These are phyloP conservation scores for Trypanosoma cruzi DNA, from an alignment of 208 protist genomes.

Conservation along the genomic window DNA sequence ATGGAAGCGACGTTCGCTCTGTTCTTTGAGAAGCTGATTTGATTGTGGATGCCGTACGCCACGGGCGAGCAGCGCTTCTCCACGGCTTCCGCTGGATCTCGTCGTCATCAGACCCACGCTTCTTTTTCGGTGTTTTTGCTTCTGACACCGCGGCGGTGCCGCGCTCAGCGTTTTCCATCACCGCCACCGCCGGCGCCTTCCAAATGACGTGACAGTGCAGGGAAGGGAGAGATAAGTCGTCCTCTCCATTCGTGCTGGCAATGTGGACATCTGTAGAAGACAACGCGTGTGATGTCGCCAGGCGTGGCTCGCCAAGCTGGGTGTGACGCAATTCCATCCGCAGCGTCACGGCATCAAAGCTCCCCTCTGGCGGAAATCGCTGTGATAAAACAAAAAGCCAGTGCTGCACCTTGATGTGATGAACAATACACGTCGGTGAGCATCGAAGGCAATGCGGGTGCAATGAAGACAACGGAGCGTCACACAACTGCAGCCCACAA, in stretches of 20 bases:
- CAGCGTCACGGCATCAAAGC: constrained; percentile 47
- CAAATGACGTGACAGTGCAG: constrained; percentile 6
- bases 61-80: constrained; percentile 13
- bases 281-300: not conserved
- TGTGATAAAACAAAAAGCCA: constrained; percentile 66
- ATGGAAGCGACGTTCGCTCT: not conserved
- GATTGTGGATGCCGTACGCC: constrained; percentile 8
- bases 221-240: not conserved
- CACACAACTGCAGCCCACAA: constrained; percentile 34
- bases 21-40: not conserved
- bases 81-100: constrained; percentile 2
- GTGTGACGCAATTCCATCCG: constrained; percentile 44
- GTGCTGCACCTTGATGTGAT: constrained; percentile 77
- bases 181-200: constrained; percentile 11
- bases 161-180: not conserved
- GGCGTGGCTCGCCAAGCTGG: constrained; percentile 51
- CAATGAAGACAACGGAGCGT: constrained; percentile 50
- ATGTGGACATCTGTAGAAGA: not conserved
- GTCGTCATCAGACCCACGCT: not conserved
- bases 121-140: not conserved
- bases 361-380: constrained; percentile 41
- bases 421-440: constrained; percentile 37
- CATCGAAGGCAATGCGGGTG: constrained; percentile 43
- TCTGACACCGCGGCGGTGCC: not conserved
- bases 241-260: not conserved